phyloP scores from a whole-genome alignment of 768 basidiomycete species.

The Lentinula lateritia region DNA sequence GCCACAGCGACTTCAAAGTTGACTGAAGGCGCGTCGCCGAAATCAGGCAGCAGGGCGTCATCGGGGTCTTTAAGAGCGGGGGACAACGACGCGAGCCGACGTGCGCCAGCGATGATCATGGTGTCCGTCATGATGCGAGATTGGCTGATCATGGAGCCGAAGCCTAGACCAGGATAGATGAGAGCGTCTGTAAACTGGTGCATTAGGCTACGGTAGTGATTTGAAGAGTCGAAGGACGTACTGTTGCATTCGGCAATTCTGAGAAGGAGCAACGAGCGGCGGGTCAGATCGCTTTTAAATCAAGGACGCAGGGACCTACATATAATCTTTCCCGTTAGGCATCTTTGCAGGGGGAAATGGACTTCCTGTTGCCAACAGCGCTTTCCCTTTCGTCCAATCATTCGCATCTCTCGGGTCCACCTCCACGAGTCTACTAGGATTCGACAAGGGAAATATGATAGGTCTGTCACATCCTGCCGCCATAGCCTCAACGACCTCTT shows the following conservation, averaged over 20 bases:
- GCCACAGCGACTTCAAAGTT: constrained; percentile 81
- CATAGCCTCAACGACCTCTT: constrained; percentile 69
- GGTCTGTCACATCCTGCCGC: constrained; percentile 63
- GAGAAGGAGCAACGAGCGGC: not conserved
- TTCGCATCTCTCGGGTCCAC: constrained; percentile 65
- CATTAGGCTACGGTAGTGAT: too few relatives aligned
- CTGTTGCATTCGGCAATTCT: constrained; percentile 76
- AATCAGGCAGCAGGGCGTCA: constrained; percentile 68
- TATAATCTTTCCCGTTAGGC: constrained; percentile 59
- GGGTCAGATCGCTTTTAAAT: too few relatives aligned
- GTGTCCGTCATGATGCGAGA: constrained; percentile 65
- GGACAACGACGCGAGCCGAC: constrained; percentile 67
- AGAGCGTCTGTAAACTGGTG: constrained; percentile 45
- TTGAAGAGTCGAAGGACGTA: constrained; percentile 15
- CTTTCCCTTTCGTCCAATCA: constrained; percentile 76
- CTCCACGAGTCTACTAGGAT: constrained; percentile 75
- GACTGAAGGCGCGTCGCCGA: constrained; percentile 64
- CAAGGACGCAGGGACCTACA: constrained; percentile 35
- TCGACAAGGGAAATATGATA: constrained; percentile 80
- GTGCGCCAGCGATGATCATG: constrained; percentile 86
- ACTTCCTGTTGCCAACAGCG: constrained; percentile 78
- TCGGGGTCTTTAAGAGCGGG: constrained; percentile 72
- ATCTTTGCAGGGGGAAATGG: constrained; percentile 74
- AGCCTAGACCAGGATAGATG: constrained; percentile 83
- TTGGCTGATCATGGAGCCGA: constrained; percentile 68